Percentiles rank a stretch among this genome's conserved stretches.
Evolutionary conservation across 805 yeast species (phyloP).

Genomic region (Yarrowia bubula): DNA sequence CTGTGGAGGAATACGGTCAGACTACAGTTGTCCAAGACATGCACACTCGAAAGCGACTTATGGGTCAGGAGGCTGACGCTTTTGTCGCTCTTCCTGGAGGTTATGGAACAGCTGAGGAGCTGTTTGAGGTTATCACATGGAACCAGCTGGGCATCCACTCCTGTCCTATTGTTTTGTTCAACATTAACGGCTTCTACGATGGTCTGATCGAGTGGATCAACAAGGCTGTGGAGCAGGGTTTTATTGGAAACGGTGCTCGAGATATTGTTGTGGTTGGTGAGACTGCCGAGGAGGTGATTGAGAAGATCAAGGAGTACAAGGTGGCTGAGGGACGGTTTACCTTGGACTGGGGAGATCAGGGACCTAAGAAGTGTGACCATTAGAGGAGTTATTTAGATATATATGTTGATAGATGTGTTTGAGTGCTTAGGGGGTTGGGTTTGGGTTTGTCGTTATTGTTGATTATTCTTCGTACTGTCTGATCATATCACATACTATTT

Average conservation of each 20-base stretch:
- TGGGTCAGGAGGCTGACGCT: slow-evolving; percentile 85
- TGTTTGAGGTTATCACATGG: slow-evolving; percentile 90
- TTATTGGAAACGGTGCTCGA: slow-evolving; percentile 65
- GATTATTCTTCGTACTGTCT: background rate
- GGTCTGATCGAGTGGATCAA: slow-evolving; percentile 60
- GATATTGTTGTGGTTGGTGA: slow-evolving; percentile 66
- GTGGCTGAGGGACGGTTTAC: slow-evolving; percentile 73
- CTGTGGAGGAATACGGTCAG: slow-evolving; percentile 61
- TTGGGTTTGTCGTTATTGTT: too few relatives aligned
- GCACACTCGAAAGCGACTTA: slow-evolving; percentile 84
- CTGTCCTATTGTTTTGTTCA: slow-evolving; percentile 76
- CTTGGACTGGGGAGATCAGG: slow-evolving; percentile 56
- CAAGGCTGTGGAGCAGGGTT: slow-evolving; percentile 61
- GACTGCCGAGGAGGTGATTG: slow-evolving; percentile 65
- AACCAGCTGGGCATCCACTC: slow-evolving; percentile 81
- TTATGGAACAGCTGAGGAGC: slow-evolving; percentile 83
- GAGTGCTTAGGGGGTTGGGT: too few relatives aligned
- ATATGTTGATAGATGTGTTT: background rate
- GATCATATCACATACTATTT: background rate
- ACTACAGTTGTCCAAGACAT: slow-evolving; percentile 81
- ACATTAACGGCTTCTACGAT: slow-evolving; percentile 78
- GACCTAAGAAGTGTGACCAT: slow-evolving; percentile 20
- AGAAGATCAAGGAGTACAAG: slow-evolving; percentile 56
- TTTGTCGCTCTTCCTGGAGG: slow-evolving; percentile 92
- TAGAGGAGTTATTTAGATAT: background rate